A percentile compares a stretch with the other conserved stretches of the same genome.
Conservation (phyloP, 495 filamentous ascomycete species). For the Evansstolkia leycettana region DNA sequence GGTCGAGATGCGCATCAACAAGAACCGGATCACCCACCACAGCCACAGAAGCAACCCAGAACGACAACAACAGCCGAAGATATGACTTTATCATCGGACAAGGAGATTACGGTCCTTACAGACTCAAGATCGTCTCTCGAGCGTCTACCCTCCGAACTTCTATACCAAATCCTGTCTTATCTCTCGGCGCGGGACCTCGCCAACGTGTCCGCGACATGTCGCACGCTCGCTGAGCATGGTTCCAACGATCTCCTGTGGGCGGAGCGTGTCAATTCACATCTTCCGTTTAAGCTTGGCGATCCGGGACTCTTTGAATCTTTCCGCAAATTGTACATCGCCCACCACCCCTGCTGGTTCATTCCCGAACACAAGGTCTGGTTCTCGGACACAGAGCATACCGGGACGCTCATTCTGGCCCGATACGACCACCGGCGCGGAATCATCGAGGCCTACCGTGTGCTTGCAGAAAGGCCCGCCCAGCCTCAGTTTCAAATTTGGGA, state of each 20-base stretch:
- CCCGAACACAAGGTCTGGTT: constrained; percentile 76
- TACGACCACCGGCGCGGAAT: constrained; percentile 60
- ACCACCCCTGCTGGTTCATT: constrained; percentile 79
- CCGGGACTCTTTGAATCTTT: constrained; percentile 49
- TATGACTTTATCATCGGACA: not conserved
- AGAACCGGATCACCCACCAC: not conserved
- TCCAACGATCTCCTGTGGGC: constrained; percentile 52
- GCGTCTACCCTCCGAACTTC: constrained; percentile 49
- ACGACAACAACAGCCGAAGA: not conserved
- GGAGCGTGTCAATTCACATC: constrained; percentile 44
- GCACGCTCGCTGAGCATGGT: constrained; percentile 35
- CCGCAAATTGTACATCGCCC: constrained; percentile 55
- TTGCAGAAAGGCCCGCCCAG: constrained; percentile 41
- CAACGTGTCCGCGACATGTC: constrained; percentile 42
- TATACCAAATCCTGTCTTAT: constrained; percentile 47
- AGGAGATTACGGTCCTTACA: too few relatives aligned
- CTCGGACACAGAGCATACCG: constrained; percentile 53
- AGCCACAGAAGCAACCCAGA: too few relatives aligned
- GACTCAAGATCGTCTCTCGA: constrained; percentile 16
- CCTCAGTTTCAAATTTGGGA: constrained; percentile 48
- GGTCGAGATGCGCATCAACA: not conserved
- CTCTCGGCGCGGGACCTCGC: constrained; percentile 46
- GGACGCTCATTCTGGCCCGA: constrained; percentile 57
- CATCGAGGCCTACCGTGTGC: constrained; percentile 71
- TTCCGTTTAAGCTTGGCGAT: constrained; percentile 34